phyloP scores from a whole-genome alignment of 164 flowering plant genomes.

The Chimonanthus praecox region DNA sequence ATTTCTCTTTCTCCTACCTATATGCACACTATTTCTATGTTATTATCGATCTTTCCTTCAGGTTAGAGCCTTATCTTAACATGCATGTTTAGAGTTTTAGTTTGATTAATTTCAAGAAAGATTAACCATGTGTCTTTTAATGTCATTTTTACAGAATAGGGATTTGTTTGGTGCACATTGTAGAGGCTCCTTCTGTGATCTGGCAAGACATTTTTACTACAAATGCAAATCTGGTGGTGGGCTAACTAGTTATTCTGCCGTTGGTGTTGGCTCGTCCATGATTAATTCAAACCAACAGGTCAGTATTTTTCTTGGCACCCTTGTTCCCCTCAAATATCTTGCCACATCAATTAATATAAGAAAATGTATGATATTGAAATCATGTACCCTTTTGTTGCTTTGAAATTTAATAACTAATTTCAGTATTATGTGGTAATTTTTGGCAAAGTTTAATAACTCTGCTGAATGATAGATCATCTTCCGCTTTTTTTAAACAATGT shows the following conservation, averaged over 20 bases:
- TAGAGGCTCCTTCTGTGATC: constrained; percentile 52
- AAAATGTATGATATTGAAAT: too few relatives aligned
- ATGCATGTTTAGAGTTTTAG: not conserved
- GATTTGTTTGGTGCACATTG: constrained; percentile 29
- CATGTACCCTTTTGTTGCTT: too few relatives aligned
- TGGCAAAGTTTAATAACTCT: not conserved
- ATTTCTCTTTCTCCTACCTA: constrained; percentile 65
- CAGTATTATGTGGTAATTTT: not conserved
- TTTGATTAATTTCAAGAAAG: not conserved
- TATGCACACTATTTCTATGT: constrained; percentile 40
- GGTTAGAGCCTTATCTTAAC: constrained; percentile 35
- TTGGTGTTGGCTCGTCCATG: constrained; percentile 43
- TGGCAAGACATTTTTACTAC: constrained; percentile 57
- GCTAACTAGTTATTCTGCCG: constrained; percentile 38
- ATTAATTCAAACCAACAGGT: constrained; percentile 59
- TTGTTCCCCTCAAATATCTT: not conserved
- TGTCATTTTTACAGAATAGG: constrained; percentile 39
- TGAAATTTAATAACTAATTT: too few relatives aligned
- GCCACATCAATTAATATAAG: too few relatives aligned
- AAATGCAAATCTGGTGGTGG: constrained; percentile 48
- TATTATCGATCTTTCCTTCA: constrained; percentile 57
- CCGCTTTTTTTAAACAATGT: not conserved
- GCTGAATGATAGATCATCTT: not conserved
- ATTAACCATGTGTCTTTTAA: not conserved
- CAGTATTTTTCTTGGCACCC: not conserved